phyloP scores from a whole-genome alignment of 176 grass and related monocot genomes.

The Lolium perenne region DNA sequence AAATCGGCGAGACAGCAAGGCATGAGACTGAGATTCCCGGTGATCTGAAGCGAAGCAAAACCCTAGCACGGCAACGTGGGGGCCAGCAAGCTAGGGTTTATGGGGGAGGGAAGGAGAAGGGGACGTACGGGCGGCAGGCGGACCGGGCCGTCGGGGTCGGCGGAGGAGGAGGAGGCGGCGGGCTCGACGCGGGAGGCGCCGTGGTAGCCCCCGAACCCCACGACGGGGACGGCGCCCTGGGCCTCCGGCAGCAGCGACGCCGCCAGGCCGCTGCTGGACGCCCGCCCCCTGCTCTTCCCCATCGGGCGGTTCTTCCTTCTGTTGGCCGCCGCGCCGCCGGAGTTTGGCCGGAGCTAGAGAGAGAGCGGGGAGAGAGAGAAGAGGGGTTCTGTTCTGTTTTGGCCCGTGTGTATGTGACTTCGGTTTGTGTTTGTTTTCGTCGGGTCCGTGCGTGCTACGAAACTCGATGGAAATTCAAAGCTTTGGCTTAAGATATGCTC shows the following conservation, averaged over 20 bases:
- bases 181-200: constrained; percentile 78
- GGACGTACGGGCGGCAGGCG: constrained; percentile 43
- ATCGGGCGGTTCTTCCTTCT: constrained; percentile 25
- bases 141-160: constrained; percentile 51
- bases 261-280: constrained; percentile 81
- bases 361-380: not conserved
- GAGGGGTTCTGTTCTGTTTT: not conserved
- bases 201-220: constrained; percentile 88
- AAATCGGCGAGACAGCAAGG: too few relatives aligned
- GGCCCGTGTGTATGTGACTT: not conserved
- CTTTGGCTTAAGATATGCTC: too few relatives aligned
- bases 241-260: constrained; percentile 63
- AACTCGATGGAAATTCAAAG: too few relatives aligned
- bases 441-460: not conserved
- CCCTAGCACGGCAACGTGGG: not conserved
- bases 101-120: not conserved
- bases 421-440: too few relatives aligned
- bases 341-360: not conserved
- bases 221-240: constrained; percentile 55
- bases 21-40: too few relatives aligned
- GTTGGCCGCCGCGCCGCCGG: not conserved
- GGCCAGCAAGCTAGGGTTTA: not conserved
- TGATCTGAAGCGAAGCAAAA: not conserved
- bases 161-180: constrained; percentile 45
- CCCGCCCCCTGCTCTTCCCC: constrained; percentile 83